These are phyloP conservation scores for Friedmanniomyces endolithicus DNA, from an alignment of 495 filamentous ascomycete species.

Conservation along the genomic window DNA sequence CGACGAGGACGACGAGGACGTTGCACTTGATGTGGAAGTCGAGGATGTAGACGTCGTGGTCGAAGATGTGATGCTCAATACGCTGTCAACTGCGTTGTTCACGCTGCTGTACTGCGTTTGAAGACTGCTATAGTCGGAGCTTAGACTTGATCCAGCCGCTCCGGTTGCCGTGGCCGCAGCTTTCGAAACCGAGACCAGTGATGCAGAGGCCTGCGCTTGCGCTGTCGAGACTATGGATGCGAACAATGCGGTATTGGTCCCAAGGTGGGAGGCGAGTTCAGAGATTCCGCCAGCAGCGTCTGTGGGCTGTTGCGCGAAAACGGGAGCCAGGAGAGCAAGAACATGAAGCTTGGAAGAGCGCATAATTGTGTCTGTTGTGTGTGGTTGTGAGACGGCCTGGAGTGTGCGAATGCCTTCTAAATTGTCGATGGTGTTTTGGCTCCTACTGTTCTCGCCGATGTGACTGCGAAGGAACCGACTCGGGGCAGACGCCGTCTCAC, in stretches of 20 bases:
- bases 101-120: not conserved
- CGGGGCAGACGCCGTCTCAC: not conserved
- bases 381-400: not conserved
- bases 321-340: not conserved
- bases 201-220: not conserved
- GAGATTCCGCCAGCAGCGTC: not conserved
- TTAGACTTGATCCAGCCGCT: not conserved
- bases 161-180: not conserved
- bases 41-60: not conserved
- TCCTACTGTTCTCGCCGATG: not conserved
- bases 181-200: not conserved
- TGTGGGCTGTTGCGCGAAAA: not conserved
- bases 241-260: not conserved
- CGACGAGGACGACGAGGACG: not conserved
- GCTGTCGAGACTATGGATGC: not conserved
- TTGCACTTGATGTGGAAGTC: not conserved
- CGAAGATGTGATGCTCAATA: not conserved
- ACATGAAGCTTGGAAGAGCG: not conserved
- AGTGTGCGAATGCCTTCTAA: not conserved
- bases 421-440: not conserved
- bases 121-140: not conserved
- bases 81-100: not conserved
- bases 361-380: not conserved
- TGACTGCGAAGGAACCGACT: not conserved
- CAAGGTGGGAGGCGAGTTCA: not conserved